These are phyloP conservation scores for Cutaneotrichosporon daszewskae DNA, from an alignment of 1,284 basidiomycete genomes.

Conservation along the genomic window DNA sequence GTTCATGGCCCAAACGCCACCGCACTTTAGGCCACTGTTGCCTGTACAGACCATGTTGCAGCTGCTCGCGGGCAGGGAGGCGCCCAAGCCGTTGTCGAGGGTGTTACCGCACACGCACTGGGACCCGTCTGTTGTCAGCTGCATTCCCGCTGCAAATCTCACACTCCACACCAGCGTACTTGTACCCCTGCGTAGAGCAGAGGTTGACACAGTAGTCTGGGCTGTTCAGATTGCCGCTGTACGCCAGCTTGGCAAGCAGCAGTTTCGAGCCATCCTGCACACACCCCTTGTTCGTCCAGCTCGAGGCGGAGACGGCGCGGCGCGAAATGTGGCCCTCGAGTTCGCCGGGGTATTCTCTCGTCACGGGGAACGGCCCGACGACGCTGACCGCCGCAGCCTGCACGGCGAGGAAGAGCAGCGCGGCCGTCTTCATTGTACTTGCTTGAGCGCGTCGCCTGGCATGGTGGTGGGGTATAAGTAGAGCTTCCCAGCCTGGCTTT, in stretches of 20 bases:
- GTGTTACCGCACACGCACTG: constrained; percentile 14
- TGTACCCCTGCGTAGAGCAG: constrained; percentile 39
- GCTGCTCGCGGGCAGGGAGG: neutral
- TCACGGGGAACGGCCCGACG: too few relatives aligned
- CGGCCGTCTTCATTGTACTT: too few relatives aligned
- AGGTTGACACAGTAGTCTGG: constrained; percentile 36
- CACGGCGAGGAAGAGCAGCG: too few relatives aligned
- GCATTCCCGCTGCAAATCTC: neutral
- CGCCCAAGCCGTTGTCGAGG: neutral
- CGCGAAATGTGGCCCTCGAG: too few relatives aligned
- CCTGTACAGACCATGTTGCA: constrained; percentile 6
- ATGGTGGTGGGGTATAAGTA: too few relatives aligned
- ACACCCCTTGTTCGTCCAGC: constrained; percentile 30
- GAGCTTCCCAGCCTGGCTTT: too few relatives aligned
- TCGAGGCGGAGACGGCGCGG: constrained; percentile 4
- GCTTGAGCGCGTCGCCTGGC: too few relatives aligned
- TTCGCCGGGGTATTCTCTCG: too few relatives aligned
- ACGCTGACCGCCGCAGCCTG: too few relatives aligned
- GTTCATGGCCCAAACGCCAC: constrained; percentile 1
- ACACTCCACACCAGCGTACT: constrained; percentile 42
- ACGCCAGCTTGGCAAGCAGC: constrained; percentile 18
- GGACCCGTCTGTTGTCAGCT: constrained; percentile 1
- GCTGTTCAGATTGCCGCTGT: constrained; percentile 24
- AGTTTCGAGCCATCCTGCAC: constrained; percentile 25
- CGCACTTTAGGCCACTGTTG: constrained; percentile 2